A percentile compares a stretch with the other conserved stretches of the same genome.
Conservation (phyloP, 805 yeast species). For the Wickerhamiella allomyrinae region DNA sequence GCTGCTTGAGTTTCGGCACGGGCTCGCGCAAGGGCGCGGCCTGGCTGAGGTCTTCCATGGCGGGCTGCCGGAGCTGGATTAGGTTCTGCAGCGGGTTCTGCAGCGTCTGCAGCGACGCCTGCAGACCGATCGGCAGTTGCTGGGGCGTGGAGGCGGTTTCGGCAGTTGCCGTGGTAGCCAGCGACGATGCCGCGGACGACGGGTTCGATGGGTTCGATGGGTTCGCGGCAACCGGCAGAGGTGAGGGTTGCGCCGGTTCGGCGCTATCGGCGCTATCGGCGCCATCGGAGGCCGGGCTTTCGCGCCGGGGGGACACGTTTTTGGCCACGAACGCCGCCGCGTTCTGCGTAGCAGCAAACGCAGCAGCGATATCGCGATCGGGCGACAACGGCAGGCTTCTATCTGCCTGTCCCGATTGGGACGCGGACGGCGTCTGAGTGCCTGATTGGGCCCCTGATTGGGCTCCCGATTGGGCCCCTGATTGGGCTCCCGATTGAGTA, state of each 20-base stretch:
- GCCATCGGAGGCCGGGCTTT: neutral
- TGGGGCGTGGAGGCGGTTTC: too few species aligned
- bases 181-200: neutral
- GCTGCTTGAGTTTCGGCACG: conserved; percentile 39
- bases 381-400: neutral
- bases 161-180: neutral
- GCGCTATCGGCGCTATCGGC: too few species aligned
- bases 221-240: too few species aligned
- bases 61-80: neutral
- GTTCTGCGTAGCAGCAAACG: neutral
- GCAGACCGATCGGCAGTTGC: neutral
- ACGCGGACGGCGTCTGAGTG: neutral
- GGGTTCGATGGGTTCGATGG: too few species aligned
- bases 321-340: neutral
- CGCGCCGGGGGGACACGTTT: neutral
- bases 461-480: too few species aligned
- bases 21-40: conserved; percentile 8
- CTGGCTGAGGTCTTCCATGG: conserved; percentile 3
- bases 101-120: neutral
- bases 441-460: too few species aligned
- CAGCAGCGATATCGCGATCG: neutral
- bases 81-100: neutral
- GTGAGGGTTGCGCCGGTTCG: too few species aligned
- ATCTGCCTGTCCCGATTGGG: too few species aligned
- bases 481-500: too few species aligned